A percentile compares a stretch with the other conserved stretches of the same genome.
Conservation (phyloP, 208 protist species). For the Herpetomonas tarakana region DNA sequence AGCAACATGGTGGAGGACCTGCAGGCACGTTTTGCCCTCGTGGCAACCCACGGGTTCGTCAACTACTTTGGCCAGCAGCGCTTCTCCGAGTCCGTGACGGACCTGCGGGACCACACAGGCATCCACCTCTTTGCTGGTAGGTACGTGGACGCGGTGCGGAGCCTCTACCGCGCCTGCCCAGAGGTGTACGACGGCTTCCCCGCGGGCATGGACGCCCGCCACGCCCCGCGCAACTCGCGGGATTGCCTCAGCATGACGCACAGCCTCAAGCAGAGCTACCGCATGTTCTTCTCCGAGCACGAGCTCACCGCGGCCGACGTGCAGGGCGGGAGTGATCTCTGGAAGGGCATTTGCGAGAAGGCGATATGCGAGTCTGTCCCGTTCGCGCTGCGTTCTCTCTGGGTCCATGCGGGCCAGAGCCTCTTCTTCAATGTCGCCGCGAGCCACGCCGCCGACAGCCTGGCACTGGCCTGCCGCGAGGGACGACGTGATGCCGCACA, state of each 20-base stretch:
- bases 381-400: constrained; percentile 58
- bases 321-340: constrained; percentile 24
- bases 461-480: neutral
- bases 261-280: constrained; percentile 51
- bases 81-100: constrained; percentile 70
- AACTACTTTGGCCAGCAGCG: constrained; percentile 97
- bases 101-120: constrained; percentile 63
- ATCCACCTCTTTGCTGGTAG: constrained; percentile 53
- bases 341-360: constrained; percentile 60
- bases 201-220: constrained; percentile 49
- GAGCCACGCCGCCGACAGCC: constrained; percentile 19
- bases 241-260: constrained; percentile 68
- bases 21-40: constrained; percentile 24
- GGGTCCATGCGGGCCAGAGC: constrained; percentile 80
- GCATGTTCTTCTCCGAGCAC: constrained; percentile 47
- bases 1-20: constrained; percentile 7
- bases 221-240: constrained; percentile 39
- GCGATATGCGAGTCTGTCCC: constrained; percentile 51
- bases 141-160: constrained; percentile 51
- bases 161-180: constrained; percentile 37
- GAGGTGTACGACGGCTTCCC: constrained; percentile 62
- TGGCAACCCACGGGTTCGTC: constrained; percentile 73
- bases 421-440: constrained; percentile 73
- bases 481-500: neutral
- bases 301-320: constrained; percentile 33